phyloP scores from a whole-genome alignment of 495 filamentous ascomycete species.

The Aspergillus avenaceus region DNA sequence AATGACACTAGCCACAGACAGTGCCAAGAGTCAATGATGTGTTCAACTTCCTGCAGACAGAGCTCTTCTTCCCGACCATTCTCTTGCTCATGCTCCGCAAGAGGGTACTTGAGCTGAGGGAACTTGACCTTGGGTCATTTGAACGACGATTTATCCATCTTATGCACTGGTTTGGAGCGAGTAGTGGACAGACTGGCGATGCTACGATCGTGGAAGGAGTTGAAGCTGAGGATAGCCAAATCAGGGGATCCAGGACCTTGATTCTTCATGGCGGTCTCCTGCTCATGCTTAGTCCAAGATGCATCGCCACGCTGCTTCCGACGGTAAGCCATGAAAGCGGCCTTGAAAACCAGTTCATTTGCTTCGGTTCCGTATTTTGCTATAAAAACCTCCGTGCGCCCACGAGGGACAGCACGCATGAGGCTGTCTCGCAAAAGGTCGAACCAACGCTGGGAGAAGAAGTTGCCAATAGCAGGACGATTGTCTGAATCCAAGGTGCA shows the following conservation, averaged over 20 bases:
- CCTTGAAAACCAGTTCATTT: slow-evolving; percentile 86
- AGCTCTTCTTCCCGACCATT: slow-evolving; percentile 67
- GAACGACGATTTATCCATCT: slow-evolving; percentile 86
- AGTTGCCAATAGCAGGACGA: slow-evolving; percentile 80
- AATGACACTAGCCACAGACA: slow-evolving; percentile 66
- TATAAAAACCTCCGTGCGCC: slow-evolving; percentile 81
- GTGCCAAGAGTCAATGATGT: slow-evolving; percentile 64
- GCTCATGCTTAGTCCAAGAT: slow-evolving; percentile 66
- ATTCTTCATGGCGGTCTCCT: slow-evolving; percentile 69
- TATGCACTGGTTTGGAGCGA: slow-evolving; percentile 83
- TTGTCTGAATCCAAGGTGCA: slow-evolving; percentile 34
- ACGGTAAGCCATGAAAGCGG: slow-evolving; percentile 83
- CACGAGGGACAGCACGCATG: slow-evolving; percentile 71
- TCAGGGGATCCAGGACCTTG: slow-evolving; percentile 64
- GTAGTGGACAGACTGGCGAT: slow-evolving; percentile 79
- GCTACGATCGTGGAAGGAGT: slow-evolving; percentile 78
- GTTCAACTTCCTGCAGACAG: slow-evolving; percentile 72
- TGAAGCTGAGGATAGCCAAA: slow-evolving; percentile 77
- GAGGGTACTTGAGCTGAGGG: slow-evolving; percentile 72
- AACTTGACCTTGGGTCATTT: slow-evolving; percentile 87
- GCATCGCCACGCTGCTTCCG: slow-evolving; percentile 70
- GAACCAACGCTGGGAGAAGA: slow-evolving; percentile 75
- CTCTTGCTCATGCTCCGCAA: slow-evolving; percentile 63
- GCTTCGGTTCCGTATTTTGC: slow-evolving; percentile 81
- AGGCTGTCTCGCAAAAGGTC: slow-evolving; percentile 67